Base-by-base conservation (phyloP, 1,284 basidiomycete species). In the Malassezia caprae region DNA sequence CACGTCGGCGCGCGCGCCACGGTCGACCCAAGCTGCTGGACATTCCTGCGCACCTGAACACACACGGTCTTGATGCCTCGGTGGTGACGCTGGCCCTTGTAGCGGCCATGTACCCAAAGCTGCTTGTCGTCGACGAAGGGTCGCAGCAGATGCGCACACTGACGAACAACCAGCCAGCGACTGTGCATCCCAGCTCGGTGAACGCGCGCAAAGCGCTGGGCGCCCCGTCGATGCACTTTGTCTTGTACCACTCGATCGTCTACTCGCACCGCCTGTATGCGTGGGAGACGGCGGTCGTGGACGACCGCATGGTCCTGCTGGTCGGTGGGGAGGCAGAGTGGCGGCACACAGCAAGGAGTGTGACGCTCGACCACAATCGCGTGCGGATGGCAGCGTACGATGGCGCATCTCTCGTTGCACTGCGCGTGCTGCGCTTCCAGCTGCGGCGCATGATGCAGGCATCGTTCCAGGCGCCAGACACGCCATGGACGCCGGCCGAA, bases 271-370 rank as follows among this genome's bases (percentile, higher is more conserved):
- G 84, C 75, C 77, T 96, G 27, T 98, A 76, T 75, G 90, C 86
- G n/a, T 96, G 90, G 89, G 94, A 99, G 76, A 90, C 87, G 1
- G 85, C 87, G 1, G 86, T 90, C 1, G 83, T 90, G 4, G 86
- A 94, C 58, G 88, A 96, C 65, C 77, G 87, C 27, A 82, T 88
- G 1, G 76, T 99, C 43, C 74, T 89, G 17, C 78, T 96, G 23
- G 77, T 96, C 0, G 96, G 91, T 62, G 93, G 94, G 2, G 94
- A 96, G 63, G 80, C 82, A 12, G 93, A 98, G 60, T 86, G 88
- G 77, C 90, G 87, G 87, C 77, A 88, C 34, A 78, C 83, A 17
- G 83, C 88, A 0, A 80, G 85, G 56, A 82, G 80, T 10, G 78
- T 84, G n/a, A 80, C 82, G 51, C 80, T 96, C 53, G 93, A 96